These are phyloP conservation scores for Dactylellina parvicollis DNA, from an alignment of 2,329 filamentous ascomycete genomes.

Conservation along the genomic window DNA sequence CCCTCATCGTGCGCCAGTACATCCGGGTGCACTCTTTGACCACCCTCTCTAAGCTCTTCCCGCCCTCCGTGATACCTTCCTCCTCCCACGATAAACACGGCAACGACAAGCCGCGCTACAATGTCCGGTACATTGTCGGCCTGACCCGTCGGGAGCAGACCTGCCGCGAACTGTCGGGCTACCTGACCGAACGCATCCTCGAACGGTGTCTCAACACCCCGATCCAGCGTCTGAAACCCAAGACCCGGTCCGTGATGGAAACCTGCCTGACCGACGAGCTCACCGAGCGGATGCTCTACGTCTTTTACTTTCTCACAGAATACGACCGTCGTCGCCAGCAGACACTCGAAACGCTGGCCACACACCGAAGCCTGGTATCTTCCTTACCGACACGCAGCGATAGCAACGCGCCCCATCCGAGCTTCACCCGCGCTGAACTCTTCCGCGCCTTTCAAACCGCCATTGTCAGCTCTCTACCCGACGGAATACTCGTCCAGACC, in stretches of 20 bases:
- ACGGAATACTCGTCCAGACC: conserved; percentile 55
- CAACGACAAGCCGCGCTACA: conserved; percentile 52
- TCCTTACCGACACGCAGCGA: conserved; percentile 49
- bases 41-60: conserved; percentile 56
- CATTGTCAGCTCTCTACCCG: conserved; percentile 55
- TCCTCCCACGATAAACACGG: too few relatives aligned
- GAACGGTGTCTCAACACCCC: conserved; percentile 47
- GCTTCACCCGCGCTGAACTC: conserved; percentile 44
- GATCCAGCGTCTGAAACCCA: conserved; percentile 44
- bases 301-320: conserved; percentile 51
- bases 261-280: conserved; percentile 45
- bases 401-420: conserved; percentile 54
- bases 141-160: conserved; percentile 55
- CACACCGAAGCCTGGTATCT: conserved; percentile 31
- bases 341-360: conserved; percentile 44
- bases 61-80: conserved; percentile 42
- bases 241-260: conserved; percentile 43
- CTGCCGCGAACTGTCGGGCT: conserved; percentile 56
- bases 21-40: conserved; percentile 54
- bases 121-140: conserved; percentile 55
- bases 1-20: conserved; percentile 55
- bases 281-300: conserved; percentile 48
- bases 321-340: conserved; percentile 42
- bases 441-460: conserved; percentile 56
- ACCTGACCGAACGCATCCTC: conserved; percentile 56